Evolutionary conservation across 495 filamentous ascomycete species (phyloP), one percentile per base, ranked within the genome.

Genomic region (Tirmania nivea): DNA sequence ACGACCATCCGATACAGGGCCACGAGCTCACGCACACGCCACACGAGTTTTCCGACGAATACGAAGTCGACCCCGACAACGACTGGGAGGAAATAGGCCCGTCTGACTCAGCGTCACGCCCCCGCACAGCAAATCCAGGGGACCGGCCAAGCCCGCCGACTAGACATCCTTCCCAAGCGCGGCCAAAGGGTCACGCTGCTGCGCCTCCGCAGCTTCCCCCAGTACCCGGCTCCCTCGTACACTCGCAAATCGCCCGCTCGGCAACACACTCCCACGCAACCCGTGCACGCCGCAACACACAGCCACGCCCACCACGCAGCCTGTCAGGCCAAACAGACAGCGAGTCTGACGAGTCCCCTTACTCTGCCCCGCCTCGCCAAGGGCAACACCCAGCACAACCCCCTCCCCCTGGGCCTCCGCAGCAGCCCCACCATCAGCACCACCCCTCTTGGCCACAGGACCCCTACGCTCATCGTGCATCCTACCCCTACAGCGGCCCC

Each of bases 31-130:
- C 39, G 39, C 39, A 45, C 39, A 6, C 39, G 4, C 39, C 39
- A 8, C 39, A 45, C 39, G 39, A 45, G 39, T 45, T 45, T 19
- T 45, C 39, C 14, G 39, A 45, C 3, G 61, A 63, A 36, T 64
- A 63, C 36, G 59, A 60, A 0, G 57, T 42, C 1, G 61, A 64
- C 48, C 63, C 58, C 34, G 60, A 61, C n/a, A 42, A 62, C 35
- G 62, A 63, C 34, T 64, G 62, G 62, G 72, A 62, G 57, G 84
- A 88, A 59, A 68, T 90, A 59, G 78, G 81, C 51, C 81, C 84
- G 20, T 83, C 79, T 36, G 85, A 92, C 69, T 88, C 84, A n/a
- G 84, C 84, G 31, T 89, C 78, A 57, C 70, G 77, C 55, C 73
- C 76, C 55, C 72, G 75, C 50, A 74, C 73, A 54, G 59, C 58